A percentile compares a stretch with the other conserved stretches of the same genome.
Conservation (phyloP, 2,329 filamentous ascomycete species). For the Penicillium aurantiogriseum region DNA sequence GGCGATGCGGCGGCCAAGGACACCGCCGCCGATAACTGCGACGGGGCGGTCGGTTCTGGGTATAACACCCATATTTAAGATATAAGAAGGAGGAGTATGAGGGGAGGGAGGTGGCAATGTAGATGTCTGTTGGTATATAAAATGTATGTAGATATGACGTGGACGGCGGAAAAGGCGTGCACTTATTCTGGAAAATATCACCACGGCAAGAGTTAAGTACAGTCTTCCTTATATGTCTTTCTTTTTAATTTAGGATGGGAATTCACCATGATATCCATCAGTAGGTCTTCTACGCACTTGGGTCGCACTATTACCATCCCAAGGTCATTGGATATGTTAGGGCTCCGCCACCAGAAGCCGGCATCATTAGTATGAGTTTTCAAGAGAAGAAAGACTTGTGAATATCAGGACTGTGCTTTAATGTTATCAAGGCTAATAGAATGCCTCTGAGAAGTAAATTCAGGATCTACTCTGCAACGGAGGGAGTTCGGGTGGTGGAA, state of each 20-base stretch:
- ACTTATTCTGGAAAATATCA: background rate
- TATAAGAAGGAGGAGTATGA: background rate
- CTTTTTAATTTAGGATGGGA: background rate
- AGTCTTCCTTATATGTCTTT: background rate
- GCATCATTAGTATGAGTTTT: background rate
- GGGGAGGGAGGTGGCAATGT: background rate
- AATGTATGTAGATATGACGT: constrained; percentile 4
- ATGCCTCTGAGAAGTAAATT: background rate
- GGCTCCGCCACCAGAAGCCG: background rate
- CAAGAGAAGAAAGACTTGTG: background rate
- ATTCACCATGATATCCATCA: background rate
- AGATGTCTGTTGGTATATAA: background rate
- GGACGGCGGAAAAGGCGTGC: background rate
- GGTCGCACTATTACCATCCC: background rate
- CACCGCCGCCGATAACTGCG: constrained; percentile 40
- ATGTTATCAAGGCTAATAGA: background rate
- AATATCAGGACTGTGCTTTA: background rate
- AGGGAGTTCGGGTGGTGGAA: background rate
- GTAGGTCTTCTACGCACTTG: background rate
- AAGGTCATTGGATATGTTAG: background rate
- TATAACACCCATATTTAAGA: background rate
- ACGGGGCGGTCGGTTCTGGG: constrained; percentile 30
- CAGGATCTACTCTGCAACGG: background rate
- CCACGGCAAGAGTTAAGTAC: background rate
- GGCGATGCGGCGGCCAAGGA: constrained; percentile 40